Conservation (phyloP, 208 protist species). For the Naegleria lovaniensis region DNA sequence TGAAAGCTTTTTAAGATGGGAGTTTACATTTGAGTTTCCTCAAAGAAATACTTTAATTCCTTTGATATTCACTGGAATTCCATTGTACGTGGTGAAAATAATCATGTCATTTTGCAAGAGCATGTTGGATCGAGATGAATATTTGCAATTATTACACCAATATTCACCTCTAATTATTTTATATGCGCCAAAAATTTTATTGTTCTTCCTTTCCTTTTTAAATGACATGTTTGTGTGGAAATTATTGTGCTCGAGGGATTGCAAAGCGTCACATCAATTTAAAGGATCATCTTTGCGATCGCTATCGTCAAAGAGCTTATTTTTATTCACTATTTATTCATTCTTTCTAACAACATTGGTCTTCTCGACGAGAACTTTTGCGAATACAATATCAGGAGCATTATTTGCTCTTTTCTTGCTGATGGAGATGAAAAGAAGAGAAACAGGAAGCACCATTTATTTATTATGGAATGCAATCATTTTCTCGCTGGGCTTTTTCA, state of each 20-base stretch:
- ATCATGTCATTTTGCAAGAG: not conserved
- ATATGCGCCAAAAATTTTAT: not conserved
- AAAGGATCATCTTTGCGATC: not conserved
- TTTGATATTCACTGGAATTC: not conserved
- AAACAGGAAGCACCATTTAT: not conserved
- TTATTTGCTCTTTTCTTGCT: not conserved
- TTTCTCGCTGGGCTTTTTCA: not conserved
- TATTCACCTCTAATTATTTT: not conserved
- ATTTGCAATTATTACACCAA: not conserved
- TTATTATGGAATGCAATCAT: not conserved
- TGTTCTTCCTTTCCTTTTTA: not conserved
- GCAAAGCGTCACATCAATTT: not conserved
- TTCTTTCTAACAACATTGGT: not conserved
- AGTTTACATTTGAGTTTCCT: not conserved
- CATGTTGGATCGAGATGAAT: not conserved
- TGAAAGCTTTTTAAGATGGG: not conserved
- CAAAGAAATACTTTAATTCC: constrained; percentile 7
- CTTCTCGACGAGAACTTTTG: not conserved
- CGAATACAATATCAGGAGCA: not conserved
- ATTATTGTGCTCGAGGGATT: not conserved
- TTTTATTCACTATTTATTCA: not conserved
- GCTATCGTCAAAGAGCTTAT: not conserved
- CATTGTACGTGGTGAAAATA: not conserved
- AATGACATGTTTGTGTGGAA: not conserved
- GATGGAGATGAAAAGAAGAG: not conserved